These are phyloP conservation scores for Fusarium sp. DNA, from an alignment of 2,329 filamentous ascomycete species.

Conservation along the genomic window DNA sequence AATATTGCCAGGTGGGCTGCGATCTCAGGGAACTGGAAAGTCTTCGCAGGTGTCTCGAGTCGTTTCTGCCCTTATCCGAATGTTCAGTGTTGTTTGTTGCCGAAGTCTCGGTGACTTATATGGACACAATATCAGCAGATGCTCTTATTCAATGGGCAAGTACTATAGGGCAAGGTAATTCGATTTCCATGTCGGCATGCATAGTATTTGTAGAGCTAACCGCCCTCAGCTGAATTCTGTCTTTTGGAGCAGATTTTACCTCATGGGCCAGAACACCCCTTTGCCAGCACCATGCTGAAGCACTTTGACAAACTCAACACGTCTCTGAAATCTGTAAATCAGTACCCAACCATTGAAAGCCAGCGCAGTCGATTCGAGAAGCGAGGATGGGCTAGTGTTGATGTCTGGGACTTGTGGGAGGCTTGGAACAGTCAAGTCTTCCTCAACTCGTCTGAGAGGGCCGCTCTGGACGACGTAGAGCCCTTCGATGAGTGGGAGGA, in stretches of 20 bases:
- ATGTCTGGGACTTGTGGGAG: slow-evolving; percentile 80
- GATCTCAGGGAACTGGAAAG: slow-evolving; percentile 76
- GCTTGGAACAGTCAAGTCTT: slow-evolving; percentile 80
- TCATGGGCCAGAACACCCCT: slow-evolving; percentile 80
- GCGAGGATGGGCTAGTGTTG: slow-evolving; percentile 74
- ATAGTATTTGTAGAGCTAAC: slow-evolving; percentile 17
- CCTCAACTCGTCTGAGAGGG: slow-evolving; percentile 68
- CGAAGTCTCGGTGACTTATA: slow-evolving; percentile 92
- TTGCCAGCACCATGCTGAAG: slow-evolving; percentile 84
- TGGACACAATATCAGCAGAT: slow-evolving; percentile 80
- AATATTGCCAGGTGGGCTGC: slow-evolving; percentile 84
- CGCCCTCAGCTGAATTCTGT: slow-evolving; percentile 74
- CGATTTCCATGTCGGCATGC: slow-evolving; percentile 40
- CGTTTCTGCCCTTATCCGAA: slow-evolving; percentile 66
- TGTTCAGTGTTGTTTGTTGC: slow-evolving; percentile 81
- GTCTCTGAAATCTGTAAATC: slow-evolving; percentile 77
- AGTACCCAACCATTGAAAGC: slow-evolving; percentile 73
- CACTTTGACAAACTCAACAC: slow-evolving; percentile 86
- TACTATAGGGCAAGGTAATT: slow-evolving; percentile 71
- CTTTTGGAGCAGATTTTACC: slow-evolving; percentile 89
- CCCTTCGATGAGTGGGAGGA: slow-evolving; percentile 98
- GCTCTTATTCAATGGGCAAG: slow-evolving; percentile 82
- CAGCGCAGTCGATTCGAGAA: slow-evolving; percentile 75
- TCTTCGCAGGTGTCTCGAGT: slow-evolving; percentile 69
- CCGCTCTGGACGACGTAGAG: slow-evolving; percentile 75